Base-by-base conservation (phyloP, 805 yeast species). In the Spathaspora passalidarum region DNA sequence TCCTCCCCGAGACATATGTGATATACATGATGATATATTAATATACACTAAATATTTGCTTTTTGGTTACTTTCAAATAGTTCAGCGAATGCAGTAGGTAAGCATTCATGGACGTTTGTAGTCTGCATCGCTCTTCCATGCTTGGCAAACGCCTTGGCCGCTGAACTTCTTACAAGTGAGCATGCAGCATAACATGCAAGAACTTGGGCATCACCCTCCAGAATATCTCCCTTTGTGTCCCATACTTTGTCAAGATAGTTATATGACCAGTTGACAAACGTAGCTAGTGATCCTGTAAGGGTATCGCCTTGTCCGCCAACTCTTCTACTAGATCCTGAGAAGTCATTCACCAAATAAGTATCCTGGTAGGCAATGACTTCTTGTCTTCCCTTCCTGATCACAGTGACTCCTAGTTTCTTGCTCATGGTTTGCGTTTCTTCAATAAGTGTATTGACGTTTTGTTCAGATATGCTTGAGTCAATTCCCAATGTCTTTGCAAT, bases 261-360 rank as follows among this genome's bases (percentile, higher is more conserved):
- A 19, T 76, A 59, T 5, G 86, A 80, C 96, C 96, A 92, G 4
- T 88, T 87, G 26, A 87, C 57, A 56, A 92, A 72, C 0, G 96
- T 84, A 1, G 91, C 90, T n/a, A 90, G 66, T 19, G 88, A 71
- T 0, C 99, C 99, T 0, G 92, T 80, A 34, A 94, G 63, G 0
- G 97, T 86, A 56, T 94, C 99, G 20, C 99, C 99, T 66, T 94
- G 98, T 0, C 99, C 99, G 10, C 97, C 97, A 6, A 88, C 95
- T 44, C 99, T 74, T 57, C 88, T 85, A 42, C 68, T 64, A 5
- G 94, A 84, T 1, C 98, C 97, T 13, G 61, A 56, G 25, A 69
- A 57, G 29, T 72, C 73, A 49, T 75, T 77, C 2, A 66, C 55
- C 5, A 87, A 50, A 4, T 67, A 56, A 4, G 62, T 57, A 3